phyloP scores from a whole-genome alignment of 2,329 filamentous ascomycete genomes.

The Chaetothyriales sp. region DNA sequence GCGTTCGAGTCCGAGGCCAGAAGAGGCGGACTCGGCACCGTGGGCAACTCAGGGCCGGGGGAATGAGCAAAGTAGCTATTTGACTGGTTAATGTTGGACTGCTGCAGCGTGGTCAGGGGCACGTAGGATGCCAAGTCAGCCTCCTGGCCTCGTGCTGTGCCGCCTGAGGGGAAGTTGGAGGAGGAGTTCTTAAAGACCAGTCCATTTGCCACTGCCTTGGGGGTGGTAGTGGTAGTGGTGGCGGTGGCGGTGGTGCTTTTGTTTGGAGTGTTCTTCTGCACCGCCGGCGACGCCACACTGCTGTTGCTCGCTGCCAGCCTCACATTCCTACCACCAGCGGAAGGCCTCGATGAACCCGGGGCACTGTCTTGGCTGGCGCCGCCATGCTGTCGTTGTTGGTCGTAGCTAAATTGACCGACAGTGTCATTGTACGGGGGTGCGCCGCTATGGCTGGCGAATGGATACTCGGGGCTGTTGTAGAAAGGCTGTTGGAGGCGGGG shows the following conservation, averaged over 20 bases:
- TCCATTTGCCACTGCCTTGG: background rate
- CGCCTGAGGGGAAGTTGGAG: slow-evolving; percentile 10
- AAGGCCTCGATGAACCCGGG: background rate
- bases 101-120: slow-evolving; percentile 8
- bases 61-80: slow-evolving; percentile 8
- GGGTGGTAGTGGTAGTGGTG: no score
- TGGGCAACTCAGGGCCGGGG: slow-evolving; percentile 1
- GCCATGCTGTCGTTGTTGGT: background rate
- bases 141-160: slow-evolving; percentile 1
- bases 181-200: slow-evolving; percentile 12
- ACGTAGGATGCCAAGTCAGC: slow-evolving; percentile 3
- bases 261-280: background rate
- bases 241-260: background rate
- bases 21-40: background rate
- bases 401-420: background rate
- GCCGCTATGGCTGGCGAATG: background rate
- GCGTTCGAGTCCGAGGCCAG: slow-evolving; percentile 2
- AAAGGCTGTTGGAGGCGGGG: background rate
- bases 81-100: slow-evolving; percentile 9
- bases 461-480: background rate
- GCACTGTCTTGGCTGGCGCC: background rate
- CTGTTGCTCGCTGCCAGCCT: background rate
- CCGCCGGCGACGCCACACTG: background rate
- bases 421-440: background rate
- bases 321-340: background rate